A percentile compares a stretch with the other conserved stretches of the same genome.
Evolutionary conservation across 306 rosid species (phyloP).

Genomic region (Ammopiptanthus mongolicus): DNA sequence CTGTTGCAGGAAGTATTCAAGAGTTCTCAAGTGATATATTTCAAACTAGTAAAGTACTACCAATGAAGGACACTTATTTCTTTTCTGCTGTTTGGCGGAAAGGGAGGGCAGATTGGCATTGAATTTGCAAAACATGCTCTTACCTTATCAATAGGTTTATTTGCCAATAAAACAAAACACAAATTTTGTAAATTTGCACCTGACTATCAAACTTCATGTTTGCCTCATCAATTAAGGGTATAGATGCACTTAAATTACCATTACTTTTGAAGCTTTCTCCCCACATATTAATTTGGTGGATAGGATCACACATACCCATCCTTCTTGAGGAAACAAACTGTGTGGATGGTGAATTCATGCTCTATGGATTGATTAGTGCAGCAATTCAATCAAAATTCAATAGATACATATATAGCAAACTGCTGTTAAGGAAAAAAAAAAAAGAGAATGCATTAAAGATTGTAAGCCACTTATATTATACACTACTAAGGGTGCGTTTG

Average conservation of each 20-base stretch:
- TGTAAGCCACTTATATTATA: too few species aligned
- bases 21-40: not conserved
- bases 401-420: not conserved
- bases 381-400: constrained; percentile 23
- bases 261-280: constrained; percentile 65
- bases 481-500: too few species aligned
- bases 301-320: constrained; percentile 81
- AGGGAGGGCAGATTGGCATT: not conserved
- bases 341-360: constrained; percentile 70
- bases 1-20: not conserved
- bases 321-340: constrained; percentile 71
- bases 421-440: not conserved
- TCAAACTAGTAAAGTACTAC: not conserved
- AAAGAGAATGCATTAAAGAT: not conserved
- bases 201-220: constrained; percentile 62
- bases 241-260: constrained; percentile 48
- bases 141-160: constrained; percentile 41
- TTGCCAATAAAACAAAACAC: constrained; percentile 3
- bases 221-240: constrained; percentile 51
- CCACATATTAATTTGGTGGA: constrained; percentile 90
- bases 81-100: not conserved
- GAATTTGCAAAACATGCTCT: constrained; percentile 12
- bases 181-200: constrained; percentile 38
- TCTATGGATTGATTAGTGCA: constrained; percentile 29
- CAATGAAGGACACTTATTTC: not conserved